Conservation (phyloP, 1,284 basidiomycete genomes). For the Trametes hirsuta region DNA sequence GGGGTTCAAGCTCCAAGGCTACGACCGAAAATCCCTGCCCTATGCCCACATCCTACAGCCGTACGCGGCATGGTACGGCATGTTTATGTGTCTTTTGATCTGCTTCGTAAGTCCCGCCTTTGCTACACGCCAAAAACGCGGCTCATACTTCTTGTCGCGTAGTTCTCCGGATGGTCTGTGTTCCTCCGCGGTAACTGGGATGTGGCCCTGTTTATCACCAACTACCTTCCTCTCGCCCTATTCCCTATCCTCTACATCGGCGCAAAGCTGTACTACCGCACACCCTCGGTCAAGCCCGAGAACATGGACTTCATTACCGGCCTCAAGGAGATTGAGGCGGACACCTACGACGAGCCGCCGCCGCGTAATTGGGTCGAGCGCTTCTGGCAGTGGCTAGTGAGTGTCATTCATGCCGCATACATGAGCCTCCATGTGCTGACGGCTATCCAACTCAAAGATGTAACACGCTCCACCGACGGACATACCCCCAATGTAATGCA, state of each 20-base stretch:
- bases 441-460: constrained; percentile 9
- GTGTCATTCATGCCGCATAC: constrained; percentile 28
- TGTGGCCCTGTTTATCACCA: constrained; percentile 53
- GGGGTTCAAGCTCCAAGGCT: constrained; percentile 77
- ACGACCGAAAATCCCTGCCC: constrained; percentile 68
- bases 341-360: constrained; percentile 71
- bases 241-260: constrained; percentile 80
- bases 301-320: constrained; percentile 84
- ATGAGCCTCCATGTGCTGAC: neutral
- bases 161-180: constrained; percentile 78
- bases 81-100: constrained; percentile 58
- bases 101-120: constrained; percentile 57
- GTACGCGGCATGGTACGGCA: constrained; percentile 72
- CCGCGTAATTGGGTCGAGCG: constrained; percentile 68
- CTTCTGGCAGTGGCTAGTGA: constrained; percentile 75
- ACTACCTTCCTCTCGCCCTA: constrained; percentile 76
- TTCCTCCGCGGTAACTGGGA: constrained; percentile 74
- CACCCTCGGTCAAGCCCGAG: constrained; percentile 47
- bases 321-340: constrained; percentile 74
- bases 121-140: neutral
- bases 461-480: constrained; percentile 7
- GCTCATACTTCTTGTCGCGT: neutral
- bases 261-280: constrained; percentile 56
- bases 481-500: constrained; percentile 3
- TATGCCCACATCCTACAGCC: constrained; percentile 70